A percentile compares a stretch with the other conserved stretches of the same genome.
Conservation (phyloP, 176 grass and related monocot genomes). For the Secale cereale region DNA sequence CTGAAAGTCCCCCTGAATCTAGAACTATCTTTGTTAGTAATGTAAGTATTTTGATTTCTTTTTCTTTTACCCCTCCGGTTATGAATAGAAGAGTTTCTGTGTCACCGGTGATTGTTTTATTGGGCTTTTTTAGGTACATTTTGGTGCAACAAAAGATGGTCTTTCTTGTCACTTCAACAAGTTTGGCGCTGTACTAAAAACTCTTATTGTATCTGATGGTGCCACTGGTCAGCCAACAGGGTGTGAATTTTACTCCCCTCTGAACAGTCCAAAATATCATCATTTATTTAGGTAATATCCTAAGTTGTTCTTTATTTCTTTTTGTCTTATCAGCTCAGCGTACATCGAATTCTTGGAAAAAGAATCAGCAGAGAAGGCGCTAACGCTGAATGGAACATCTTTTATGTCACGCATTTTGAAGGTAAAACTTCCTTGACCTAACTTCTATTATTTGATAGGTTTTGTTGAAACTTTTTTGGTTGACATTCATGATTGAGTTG, state of each 20-base stretch:
- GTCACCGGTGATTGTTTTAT: conserved; percentile 15
- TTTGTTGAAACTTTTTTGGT: conserved; percentile 12
- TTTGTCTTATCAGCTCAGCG: conserved; percentile 51
- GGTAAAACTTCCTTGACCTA: conserved; percentile 36
- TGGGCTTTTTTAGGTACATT: conserved; percentile 62
- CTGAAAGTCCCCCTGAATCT: conserved; percentile 48
- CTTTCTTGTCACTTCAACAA: conserved; percentile 95
- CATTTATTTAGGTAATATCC: neutral
- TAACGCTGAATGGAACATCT: conserved; percentile 79
- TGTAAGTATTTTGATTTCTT: conserved; percentile 43
- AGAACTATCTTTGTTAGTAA: conserved; percentile 71
- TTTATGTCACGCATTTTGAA: conserved; percentile 99
- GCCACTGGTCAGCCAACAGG: conserved; percentile 84
- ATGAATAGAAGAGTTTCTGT: conserved; percentile 5
- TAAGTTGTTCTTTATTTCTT: neutral
- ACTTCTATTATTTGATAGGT: neutral
- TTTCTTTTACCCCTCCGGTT: neutral
- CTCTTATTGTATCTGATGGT: conserved; percentile 75
- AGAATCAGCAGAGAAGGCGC: conserved; percentile 77
- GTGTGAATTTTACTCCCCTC: conserved; percentile 39
- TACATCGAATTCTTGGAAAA: conserved; percentile 89
- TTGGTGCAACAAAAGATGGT: conserved; percentile 87
- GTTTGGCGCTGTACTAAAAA: conserved; percentile 87
- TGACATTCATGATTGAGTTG: neutral
- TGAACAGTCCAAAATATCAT: neutral